Conservation (phyloP, 208 protist species). For the Crithidia brevicula region DNA sequence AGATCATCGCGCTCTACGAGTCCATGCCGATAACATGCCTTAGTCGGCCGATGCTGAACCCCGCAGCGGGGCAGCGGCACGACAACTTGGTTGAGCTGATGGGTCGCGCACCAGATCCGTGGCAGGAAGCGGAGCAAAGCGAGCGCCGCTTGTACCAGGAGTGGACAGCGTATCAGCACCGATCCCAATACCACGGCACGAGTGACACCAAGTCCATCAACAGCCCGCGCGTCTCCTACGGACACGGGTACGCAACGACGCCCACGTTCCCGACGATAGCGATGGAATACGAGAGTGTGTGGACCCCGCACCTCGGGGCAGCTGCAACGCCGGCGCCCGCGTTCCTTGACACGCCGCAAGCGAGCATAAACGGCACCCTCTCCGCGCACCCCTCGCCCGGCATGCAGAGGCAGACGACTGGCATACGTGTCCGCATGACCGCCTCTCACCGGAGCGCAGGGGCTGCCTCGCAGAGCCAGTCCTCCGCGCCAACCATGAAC, state of each 20-base stretch:
- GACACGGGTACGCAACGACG: not conserved
- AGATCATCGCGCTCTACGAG: constrained; percentile 62
- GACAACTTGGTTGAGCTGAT: constrained; percentile 39
- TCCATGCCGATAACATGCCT: constrained; percentile 64
- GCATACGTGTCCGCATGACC: constrained; percentile 17
- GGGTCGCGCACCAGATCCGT: constrained; percentile 19
- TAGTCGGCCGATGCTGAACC: constrained; percentile 54
- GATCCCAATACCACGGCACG: constrained; percentile 10
- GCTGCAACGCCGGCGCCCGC: not conserved
- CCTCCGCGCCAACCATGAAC: not conserved
- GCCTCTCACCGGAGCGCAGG: constrained; percentile 1
- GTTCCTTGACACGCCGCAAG: not conserved
- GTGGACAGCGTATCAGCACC: constrained; percentile 12
- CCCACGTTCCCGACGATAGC: not conserved
- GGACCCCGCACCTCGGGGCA: not conserved
- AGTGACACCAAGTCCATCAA: constrained; percentile 21
- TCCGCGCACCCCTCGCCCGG: not conserved
- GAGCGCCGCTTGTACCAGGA: constrained; percentile 29
- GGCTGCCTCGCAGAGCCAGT: not conserved
- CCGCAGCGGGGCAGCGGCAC: constrained; percentile 46
- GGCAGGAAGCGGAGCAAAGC: constrained; percentile 35
- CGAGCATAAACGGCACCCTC: not conserved
- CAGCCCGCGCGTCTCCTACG: not conserved
- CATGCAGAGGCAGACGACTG: constrained; percentile 1
- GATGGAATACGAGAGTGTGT: not conserved